Base-by-base conservation (phyloP, 768 basidiomycete species). In the Rhizopogon vinicolor region DNA sequence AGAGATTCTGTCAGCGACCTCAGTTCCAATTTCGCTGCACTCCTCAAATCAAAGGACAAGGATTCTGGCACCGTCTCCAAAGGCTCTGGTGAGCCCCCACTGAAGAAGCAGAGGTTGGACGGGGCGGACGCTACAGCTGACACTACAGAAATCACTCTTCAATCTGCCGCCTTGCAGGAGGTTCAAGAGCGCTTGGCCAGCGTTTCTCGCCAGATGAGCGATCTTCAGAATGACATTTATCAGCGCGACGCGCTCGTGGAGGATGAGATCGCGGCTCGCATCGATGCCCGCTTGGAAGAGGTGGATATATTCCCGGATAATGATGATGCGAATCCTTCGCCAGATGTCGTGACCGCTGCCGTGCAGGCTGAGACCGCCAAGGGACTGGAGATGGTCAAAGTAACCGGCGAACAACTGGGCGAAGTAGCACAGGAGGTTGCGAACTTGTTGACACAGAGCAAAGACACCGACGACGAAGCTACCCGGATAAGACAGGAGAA, bases 201-300 rank as follows among this genome's bases (percentile, higher is more conserved):
- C 3, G 63, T 76, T 7, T 66, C 68, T 12, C 51, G 54, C 43
- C 65, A 68, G 14, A 53, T 77, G 37, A 3, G 56, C 25, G 70
- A 73, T 18, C 60, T 77, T 25, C 63, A 72, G 57, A 74, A 76
- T 52, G 68, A 71, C 44, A 58, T 76, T 19, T 61, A 56, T 3
- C 75, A 76, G 57, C 69, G 68, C 52, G 64, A 74, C 52, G 41
- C 46, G 25, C 54, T 65, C 35, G 16, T 74, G 33, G 59, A 63
- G 4, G 62, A 64, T 18, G 62, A 71, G 53, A 62, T 75, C 28
- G 67, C 72, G n/a, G 57, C 62, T 54, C 57, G 58, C 33, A 59
- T 75, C 37, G 61, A 64, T 14, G 62, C 63, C 40, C 66, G 68
- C 46, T 41, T 74, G 16, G 60, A 66, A 44, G 69, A 66, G 39